These are phyloP conservation scores for Epichloe gansuensis DNA, from an alignment of 2,329 filamentous ascomycete genomes.

Conservation along the genomic window DNA sequence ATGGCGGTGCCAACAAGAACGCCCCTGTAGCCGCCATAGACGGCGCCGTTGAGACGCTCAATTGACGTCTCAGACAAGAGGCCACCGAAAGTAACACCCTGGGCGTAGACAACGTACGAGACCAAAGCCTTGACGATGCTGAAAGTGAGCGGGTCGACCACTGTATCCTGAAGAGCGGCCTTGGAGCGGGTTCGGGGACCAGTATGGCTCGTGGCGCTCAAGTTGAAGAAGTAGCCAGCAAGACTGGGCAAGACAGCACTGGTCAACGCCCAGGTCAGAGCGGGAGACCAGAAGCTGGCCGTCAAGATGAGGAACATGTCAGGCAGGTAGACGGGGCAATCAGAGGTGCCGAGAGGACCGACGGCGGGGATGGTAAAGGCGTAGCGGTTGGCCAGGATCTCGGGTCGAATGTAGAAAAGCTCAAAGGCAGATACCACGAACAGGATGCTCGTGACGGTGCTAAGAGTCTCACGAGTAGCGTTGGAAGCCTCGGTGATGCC, in stretches of 20 bases:
- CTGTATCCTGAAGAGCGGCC: constrained; percentile 34
- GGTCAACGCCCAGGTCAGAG: constrained; percentile 63
- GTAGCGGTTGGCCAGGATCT: constrained; percentile 59
- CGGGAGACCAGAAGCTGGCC: constrained; percentile 70
- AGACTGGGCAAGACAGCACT: constrained; percentile 56
- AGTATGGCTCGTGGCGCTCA: constrained; percentile 43
- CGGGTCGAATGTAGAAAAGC: constrained; percentile 52
- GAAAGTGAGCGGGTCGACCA: constrained; percentile 77
- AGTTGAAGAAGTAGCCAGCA: constrained; percentile 81
- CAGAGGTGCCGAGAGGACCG: constrained; percentile 37
- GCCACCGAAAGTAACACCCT: constrained; percentile 49
- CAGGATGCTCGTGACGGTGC: constrained; percentile 60
- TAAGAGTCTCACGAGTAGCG: constrained; percentile 54
- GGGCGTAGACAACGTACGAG: constrained; percentile 67
- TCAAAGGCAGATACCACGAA: constrained; percentile 57
- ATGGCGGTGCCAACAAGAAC: constrained; percentile 56
- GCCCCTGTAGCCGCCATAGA: constrained; percentile 61
- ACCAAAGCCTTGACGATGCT: constrained; percentile 78
- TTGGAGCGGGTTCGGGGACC: constrained; percentile 30
- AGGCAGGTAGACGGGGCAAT: constrained; percentile 55
- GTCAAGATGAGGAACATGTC: constrained; percentile 72
- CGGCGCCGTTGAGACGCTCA: constrained; percentile 46
- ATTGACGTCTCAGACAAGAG: constrained; percentile 48
- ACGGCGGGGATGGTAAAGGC: constrained; percentile 60
- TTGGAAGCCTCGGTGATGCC: constrained; percentile 54